phyloP scores from a whole-genome alignment of 768 basidiomycete genomes.

The Agaricus subrufescens region DNA sequence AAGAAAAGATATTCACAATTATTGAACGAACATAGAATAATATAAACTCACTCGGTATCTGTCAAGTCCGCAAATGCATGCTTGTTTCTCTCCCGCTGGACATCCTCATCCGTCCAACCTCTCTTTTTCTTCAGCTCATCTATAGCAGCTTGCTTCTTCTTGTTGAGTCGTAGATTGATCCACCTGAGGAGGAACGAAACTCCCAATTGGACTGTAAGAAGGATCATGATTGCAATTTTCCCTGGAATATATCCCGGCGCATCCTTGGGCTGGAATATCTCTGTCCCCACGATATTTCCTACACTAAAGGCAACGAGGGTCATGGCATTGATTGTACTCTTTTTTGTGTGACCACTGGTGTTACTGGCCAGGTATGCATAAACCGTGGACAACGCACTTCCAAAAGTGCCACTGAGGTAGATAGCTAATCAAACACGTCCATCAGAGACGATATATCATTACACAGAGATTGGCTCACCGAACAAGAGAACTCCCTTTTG shows the following conservation, averaged over 20 bases:
- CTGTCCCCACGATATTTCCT: slow-evolving; percentile 60
- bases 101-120: slow-evolving; percentile 57
- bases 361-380: slow-evolving; percentile 66
- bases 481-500: slow-evolving; percentile 52
- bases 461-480: slow-evolving; percentile 27
- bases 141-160: slow-evolving; percentile 36
- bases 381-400: slow-evolving; percentile 52
- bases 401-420: slow-evolving; percentile 52
- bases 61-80: slow-evolving; percentile 62
- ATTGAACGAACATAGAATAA: not conserved
- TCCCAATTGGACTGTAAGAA: slow-evolving; percentile 47
- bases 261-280: slow-evolving; percentile 59
- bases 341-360: slow-evolving; percentile 63
- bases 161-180: slow-evolving; percentile 52
- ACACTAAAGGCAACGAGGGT: slow-evolving; percentile 50
- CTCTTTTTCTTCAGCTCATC: slow-evolving; percentile 37
- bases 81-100: slow-evolving; percentile 52
- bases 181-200: slow-evolving; percentile 45
- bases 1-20: not conserved
- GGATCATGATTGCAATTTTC: slow-evolving; percentile 60
- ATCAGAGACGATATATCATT: not conserved
- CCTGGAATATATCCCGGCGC: slow-evolving; percentile 62
- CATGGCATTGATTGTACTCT: slow-evolving; percentile 61
- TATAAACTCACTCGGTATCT: slow-evolving; percentile 49
- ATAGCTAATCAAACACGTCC: slow-evolving; percentile 26